A percentile compares a stretch with the other conserved stretches of the same genome.
These are phyloP conservation scores for Pyrenophora tritici-repentis DNA, from an alignment of 2,329 filamentous ascomycete species.

Conservation along the genomic window DNA sequence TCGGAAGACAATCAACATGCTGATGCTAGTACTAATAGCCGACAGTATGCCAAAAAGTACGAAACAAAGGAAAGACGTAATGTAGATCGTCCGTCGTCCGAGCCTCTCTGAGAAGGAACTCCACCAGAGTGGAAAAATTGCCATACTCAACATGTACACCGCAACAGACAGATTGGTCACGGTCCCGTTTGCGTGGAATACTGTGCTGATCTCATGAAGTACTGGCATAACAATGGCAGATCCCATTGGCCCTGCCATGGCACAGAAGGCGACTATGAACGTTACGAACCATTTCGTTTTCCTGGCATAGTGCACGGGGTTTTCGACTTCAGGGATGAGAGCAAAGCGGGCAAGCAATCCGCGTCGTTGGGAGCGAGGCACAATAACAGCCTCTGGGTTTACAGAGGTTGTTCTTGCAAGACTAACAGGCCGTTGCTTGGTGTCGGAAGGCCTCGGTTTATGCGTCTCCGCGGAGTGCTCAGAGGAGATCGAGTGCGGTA, in stretches of 20 bases:
- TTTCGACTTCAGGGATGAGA: conserved; percentile 77
- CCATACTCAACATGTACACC: conserved; percentile 50
- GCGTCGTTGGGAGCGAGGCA: conserved; percentile 63
- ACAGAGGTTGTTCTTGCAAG: conserved; percentile 40
- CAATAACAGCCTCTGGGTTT: conserved; percentile 49
- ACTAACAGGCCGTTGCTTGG: conserved; percentile 20
- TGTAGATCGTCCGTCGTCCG: conserved; percentile 45
- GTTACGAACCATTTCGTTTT: conserved; percentile 86
- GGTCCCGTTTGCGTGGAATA: conserved; percentile 38
- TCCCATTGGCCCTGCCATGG: conserved; percentile 78
- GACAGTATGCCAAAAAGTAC: conserved; percentile 41
- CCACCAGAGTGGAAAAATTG: conserved; percentile 51
- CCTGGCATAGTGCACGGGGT: conserved; percentile 73
- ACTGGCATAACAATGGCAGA: conserved; percentile 77
- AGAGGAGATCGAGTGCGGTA: conserved; percentile 28
- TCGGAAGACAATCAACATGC: conserved; percentile 46
- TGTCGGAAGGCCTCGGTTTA: not conserved
- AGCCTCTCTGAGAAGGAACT: conserved; percentile 46
- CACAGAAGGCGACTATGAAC: conserved; percentile 74
- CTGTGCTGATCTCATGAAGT: conserved; percentile 41
- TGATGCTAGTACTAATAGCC: conserved; percentile 43
- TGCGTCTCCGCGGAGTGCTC: conserved; percentile 20
- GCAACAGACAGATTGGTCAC: conserved; percentile 49
- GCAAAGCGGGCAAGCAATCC: conserved; percentile 74
- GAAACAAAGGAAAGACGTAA: conserved; percentile 43